Percentiles rank a stretch among this genome's conserved stretches.
These are phyloP conservation scores for Cylindrodendrum hubeiense DNA, from an alignment of 2,329 filamentous ascomycete genomes.

Conservation along the genomic window DNA sequence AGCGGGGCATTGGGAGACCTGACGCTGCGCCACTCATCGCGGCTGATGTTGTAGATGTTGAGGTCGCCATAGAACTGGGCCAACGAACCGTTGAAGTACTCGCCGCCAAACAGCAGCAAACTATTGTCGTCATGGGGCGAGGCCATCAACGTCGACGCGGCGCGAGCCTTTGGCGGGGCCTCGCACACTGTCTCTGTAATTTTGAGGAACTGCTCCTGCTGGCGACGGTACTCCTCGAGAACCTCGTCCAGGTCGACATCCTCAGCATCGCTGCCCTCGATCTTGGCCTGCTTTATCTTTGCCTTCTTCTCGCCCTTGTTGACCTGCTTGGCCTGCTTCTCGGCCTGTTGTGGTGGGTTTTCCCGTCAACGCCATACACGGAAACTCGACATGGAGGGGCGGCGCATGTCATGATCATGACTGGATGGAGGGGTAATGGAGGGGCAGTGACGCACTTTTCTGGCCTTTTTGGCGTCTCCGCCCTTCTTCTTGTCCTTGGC, in stretches of 20 bases:
- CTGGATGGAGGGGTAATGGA: conserved; percentile 37
- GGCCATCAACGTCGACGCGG: conserved; percentile 85
- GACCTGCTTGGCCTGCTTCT: conserved; percentile 82
- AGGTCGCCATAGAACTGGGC: conserved; percentile 79
- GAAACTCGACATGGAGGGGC: conserved; percentile 28
- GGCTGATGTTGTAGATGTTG: conserved; percentile 80
- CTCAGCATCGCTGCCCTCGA: conserved; percentile 88
- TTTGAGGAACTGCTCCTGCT: conserved; percentile 94
- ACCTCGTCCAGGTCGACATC: conserved; percentile 95
- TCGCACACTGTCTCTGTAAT: conserved; percentile 84
- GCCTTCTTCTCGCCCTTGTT: conserved; percentile 91
- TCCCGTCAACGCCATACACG: conserved; percentile 36
- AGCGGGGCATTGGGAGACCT: conserved; percentile 93
- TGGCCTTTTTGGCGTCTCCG: conserved; percentile 63
- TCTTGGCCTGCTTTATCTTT: conserved; percentile 77
- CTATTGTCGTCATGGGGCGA: conserved; percentile 90
- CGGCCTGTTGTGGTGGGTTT: conserved; percentile 54
- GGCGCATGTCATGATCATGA: conserved; percentile 25
- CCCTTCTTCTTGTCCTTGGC: conserved; percentile 67
- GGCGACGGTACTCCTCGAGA: conserved; percentile 90
- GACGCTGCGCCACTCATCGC: conserved; percentile 90
- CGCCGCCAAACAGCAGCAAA: conserved; percentile 91
- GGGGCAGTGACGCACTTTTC: conserved; percentile 53
- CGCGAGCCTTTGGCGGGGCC: conserved; percentile 80
- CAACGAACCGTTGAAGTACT: conserved; percentile 93